These are phyloP conservation scores for Jasminum sambac DNA, from an alignment of 257 asterid species.

Conservation along the genomic window DNA sequence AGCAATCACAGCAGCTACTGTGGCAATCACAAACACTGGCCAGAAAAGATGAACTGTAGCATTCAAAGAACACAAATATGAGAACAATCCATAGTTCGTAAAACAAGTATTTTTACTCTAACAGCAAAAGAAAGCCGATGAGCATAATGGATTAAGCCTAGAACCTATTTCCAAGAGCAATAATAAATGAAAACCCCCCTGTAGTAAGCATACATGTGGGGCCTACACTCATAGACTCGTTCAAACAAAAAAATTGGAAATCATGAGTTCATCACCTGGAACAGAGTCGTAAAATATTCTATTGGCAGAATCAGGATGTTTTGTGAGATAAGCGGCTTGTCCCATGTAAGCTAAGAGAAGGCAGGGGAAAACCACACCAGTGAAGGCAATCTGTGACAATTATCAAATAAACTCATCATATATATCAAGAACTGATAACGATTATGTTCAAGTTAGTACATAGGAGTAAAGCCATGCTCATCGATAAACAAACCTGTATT, in stretches of 20 bases:
- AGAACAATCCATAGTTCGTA: background rate
- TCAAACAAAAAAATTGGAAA: too few species aligned
- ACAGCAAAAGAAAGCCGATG: background rate
- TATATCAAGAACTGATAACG: background rate
- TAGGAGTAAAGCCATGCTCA: background rate
- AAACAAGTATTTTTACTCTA: background rate
- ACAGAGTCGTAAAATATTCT: conserved; percentile 77
- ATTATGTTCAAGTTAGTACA: background rate
- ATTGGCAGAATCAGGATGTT: conserved; percentile 58
- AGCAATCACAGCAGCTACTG: conserved; percentile 90
- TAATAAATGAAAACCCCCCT: too few species aligned
- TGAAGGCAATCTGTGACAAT: conserved; percentile 77
- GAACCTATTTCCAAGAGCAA: background rate
- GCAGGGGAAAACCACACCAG: conserved; percentile 83
- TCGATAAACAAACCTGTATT: conserved; percentile 64
- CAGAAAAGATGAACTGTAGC: conserved; percentile 72
- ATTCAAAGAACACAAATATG: conserved; percentile 21
- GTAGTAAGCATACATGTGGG: background rate
- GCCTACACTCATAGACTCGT: too few species aligned
- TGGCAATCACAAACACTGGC: conserved; percentile 85
- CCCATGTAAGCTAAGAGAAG: conserved; percentile 95
- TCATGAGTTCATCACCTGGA: conserved; percentile 77
- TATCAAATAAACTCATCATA: background rate
- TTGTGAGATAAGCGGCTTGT: conserved; percentile 88
- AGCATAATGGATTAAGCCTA: background rate